A percentile compares a stretch with the other conserved stretches of the same genome.
Evolutionary conservation across 1,284 basidiomycete species (phyloP).

Genomic region (Papiliotrema terrestris): DNA sequence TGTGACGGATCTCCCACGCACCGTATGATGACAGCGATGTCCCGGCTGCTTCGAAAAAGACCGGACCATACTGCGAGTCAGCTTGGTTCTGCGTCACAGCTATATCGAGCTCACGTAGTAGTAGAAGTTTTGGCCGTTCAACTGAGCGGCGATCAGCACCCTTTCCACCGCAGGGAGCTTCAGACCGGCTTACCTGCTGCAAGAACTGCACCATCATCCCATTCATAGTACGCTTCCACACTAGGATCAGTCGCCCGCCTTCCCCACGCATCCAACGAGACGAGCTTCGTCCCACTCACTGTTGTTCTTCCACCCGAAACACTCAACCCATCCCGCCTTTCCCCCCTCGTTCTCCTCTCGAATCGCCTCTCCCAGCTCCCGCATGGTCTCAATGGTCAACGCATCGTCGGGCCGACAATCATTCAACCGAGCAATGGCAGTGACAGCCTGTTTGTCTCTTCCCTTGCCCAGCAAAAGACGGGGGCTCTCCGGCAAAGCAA

Average conservation of each 20-base stretch:
- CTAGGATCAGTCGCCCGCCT: slow-evolving; percentile 48
- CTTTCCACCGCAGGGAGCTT: not conserved
- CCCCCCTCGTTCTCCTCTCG: slow-evolving; percentile 67
- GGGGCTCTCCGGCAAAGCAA: slow-evolving; percentile 70
- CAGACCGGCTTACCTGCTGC: slow-evolving; percentile 53
- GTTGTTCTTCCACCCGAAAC: slow-evolving; percentile 67
- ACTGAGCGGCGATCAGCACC: slow-evolving; percentile 8
- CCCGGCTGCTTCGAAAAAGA: slow-evolving; percentile 73
- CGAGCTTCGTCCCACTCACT: slow-evolving; percentile 33
- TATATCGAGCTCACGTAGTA: slow-evolving; percentile 3
- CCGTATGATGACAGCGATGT: slow-evolving; percentile 62
- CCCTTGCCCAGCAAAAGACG: slow-evolving; percentile 38
- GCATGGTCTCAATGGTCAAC: slow-evolving; percentile 61
- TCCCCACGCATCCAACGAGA: not conserved
- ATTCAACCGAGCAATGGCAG: slow-evolving; percentile 65
- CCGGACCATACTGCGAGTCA: slow-evolving; percentile 65
- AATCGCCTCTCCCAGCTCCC: slow-evolving; percentile 60
- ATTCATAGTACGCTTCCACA: slow-evolving; percentile 24
- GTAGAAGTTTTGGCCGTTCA: slow-evolving; percentile 52
- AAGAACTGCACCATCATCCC: slow-evolving; percentile 75
- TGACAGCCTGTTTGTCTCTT: slow-evolving; percentile 55
- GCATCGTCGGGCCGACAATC: slow-evolving; percentile 60
- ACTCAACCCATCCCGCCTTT: slow-evolving; percentile 72
- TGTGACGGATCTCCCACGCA: slow-evolving; percentile 2
- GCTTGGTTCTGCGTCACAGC: not conserved